These are phyloP conservation scores for Aegilops bicornis DNA, from an alignment of 176 grass and related monocot species.

Conservation along the genomic window DNA sequence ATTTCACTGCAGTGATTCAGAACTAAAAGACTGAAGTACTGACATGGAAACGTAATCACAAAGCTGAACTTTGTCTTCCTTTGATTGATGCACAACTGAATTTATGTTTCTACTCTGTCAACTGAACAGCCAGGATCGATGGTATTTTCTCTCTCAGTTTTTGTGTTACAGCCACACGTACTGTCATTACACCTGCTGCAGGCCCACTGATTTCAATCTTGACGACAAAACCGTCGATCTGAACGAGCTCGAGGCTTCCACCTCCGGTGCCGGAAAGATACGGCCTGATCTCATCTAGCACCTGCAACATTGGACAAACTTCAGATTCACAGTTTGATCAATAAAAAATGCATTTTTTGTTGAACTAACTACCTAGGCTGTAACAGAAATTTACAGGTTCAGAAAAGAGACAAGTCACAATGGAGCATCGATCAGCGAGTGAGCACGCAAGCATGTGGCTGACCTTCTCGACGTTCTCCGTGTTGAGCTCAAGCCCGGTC, in stretches of 20 bases:
- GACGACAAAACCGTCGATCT: conserved; percentile 65
- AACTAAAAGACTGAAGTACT: neutral
- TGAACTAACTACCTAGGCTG: neutral
- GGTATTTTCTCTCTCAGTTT: conserved; percentile 97
- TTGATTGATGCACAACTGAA: conserved; percentile 2
- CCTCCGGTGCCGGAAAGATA: conserved; percentile 92
- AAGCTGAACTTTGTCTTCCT: neutral
- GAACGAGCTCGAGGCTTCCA: conserved; percentile 67
- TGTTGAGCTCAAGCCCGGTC: conserved; percentile 88
- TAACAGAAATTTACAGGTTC: neutral
- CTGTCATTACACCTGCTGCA: conserved; percentile 93
- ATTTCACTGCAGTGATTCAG: neutral
- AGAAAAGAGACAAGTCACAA: neutral
- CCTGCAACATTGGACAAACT: conserved; percentile 37
- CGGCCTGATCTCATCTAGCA: conserved; percentile 93
- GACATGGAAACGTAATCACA: neutral
- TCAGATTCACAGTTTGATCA: conserved; percentile 1
- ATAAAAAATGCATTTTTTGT: neutral
- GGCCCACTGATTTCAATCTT: conserved; percentile 72
- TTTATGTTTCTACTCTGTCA: conserved; percentile 59
- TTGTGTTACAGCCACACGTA: conserved; percentile 85
- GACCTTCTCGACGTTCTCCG: conserved; percentile 90
- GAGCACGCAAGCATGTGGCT: neutral
- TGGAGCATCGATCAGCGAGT: neutral
- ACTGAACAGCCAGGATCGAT: conserved; percentile 83